phyloP scores from a whole-genome alignment of 441 rosid species.

The Gossypium laxum region DNA sequence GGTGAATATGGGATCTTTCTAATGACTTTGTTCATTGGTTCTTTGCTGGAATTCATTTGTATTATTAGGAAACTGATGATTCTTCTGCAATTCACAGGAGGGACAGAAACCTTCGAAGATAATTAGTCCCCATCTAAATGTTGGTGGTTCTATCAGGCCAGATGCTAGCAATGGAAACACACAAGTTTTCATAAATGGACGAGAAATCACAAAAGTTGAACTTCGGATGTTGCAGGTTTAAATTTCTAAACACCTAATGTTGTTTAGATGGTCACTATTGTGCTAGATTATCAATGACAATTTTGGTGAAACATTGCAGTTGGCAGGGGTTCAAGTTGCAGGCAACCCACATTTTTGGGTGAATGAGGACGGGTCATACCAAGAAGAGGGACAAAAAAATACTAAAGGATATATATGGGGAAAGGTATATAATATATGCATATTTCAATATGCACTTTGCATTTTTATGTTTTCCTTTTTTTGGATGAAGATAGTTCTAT shows the following conservation, averaged over 20 bases:
- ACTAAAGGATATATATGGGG: slow-evolving; percentile 84
- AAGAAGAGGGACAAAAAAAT: slow-evolving; percentile 89
- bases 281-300: slow-evolving; percentile 15
- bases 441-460: background rate
- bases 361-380: slow-evolving; percentile 79
- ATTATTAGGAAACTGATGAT: slow-evolving; percentile 19
- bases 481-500: slow-evolving; percentile 5
- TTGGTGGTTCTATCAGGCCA: slow-evolving; percentile 49
- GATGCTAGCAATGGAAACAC: slow-evolving; percentile 90
- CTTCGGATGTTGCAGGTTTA: slow-evolving; percentile 80
- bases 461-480: background rate
- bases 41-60: slow-evolving; percentile 4
- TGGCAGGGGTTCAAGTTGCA: slow-evolving; percentile 92
- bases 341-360: slow-evolving; percentile 96
- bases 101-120: slow-evolving; percentile 82
- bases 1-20: slow-evolving; percentile 41
- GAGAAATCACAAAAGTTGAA: slow-evolving; percentile 87
- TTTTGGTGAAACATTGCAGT: slow-evolving; percentile 35
- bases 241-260: slow-evolving; percentile 8
- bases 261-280: slow-evolving; percentile 5
- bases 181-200: slow-evolving; percentile 55
- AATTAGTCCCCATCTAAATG: slow-evolving; percentile 58
- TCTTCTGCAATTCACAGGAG: slow-evolving; percentile 49
- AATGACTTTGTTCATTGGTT: slow-evolving; percentile 6
- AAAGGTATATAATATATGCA: slow-evolving; percentile 41